These are phyloP conservation scores for Mycena haematopus DNA, from an alignment of 768 basidiomycete genomes.

Conservation along the genomic window DNA sequence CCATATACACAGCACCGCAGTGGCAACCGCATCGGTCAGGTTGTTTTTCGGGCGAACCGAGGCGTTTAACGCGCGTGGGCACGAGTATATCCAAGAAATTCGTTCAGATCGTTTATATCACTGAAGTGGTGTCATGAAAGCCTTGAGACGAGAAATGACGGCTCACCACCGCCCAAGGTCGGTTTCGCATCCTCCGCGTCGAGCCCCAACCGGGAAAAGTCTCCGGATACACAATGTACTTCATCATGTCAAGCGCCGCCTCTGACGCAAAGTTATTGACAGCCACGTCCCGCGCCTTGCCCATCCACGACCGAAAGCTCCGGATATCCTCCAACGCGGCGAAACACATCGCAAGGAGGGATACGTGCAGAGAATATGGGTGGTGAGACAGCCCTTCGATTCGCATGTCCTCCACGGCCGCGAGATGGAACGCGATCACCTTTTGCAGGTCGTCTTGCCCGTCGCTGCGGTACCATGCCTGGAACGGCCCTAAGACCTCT, in stretches of 20 bases:
- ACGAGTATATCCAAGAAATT: conserved; percentile 8
- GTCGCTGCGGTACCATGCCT: conserved; percentile 16
- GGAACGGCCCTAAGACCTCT: conserved; percentile 8
- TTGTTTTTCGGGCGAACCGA: too few species aligned
- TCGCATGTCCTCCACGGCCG: conserved; percentile 20
- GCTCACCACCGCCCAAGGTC: conserved; percentile 1
- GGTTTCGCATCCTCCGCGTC: background rate
- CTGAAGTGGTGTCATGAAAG: background rate
- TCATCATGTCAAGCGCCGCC: conserved; percentile 22
- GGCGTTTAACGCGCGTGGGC: too few species aligned
- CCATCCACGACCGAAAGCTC: conserved; percentile 26
- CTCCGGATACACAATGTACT: conserved; percentile 22
- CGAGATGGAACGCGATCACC: conserved; percentile 26
- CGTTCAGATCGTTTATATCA: background rate
- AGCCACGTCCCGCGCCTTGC: conserved; percentile 24
- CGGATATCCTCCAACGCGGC: conserved; percentile 24
- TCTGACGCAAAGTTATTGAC: conserved; percentile 12
- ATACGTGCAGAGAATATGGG: conserved; percentile 20
- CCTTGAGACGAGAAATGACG: background rate
- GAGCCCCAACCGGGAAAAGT: conserved; percentile 22
- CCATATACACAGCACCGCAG: too few species aligned
- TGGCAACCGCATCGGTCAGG: too few species aligned
- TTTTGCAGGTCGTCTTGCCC: conserved; percentile 14
- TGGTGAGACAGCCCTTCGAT: conserved; percentile 24
- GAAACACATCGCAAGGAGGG: conserved; percentile 21